These are phyloP conservation scores for Odonthalia washingtoniensis DNA, from an alignment of 31 red algal genomes.

Conservation along the genomic window DNA sequence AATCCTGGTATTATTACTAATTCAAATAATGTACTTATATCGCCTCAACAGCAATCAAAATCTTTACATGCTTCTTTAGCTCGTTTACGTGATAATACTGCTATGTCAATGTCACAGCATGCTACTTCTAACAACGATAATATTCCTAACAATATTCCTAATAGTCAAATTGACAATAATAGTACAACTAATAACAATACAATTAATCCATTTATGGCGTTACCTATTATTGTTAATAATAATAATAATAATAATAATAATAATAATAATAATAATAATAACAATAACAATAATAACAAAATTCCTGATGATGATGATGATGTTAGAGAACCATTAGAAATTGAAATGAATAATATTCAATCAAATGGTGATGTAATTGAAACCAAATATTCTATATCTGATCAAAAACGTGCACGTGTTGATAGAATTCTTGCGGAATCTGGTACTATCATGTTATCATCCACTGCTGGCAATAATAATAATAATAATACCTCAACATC, in stretches of 20 bases:
- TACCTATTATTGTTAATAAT: not conserved
- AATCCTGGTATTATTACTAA: not conserved
- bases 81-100: not conserved
- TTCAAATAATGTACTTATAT: no score
- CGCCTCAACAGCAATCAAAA: not conserved
- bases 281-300: no score
- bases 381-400: constrained; percentile 2
- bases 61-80: not conserved
- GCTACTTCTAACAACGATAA: not conserved
- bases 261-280: not conserved
- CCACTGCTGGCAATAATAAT: not conserved
- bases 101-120: not conserved
- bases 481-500: not conserved
- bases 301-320: no score
- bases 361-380: not conserved
- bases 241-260: not conserved
- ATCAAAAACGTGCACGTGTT: constrained; percentile 9
- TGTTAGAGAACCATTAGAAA: not conserved
- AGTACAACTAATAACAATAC: not conserved
- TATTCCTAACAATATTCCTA: no score
- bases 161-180: not conserved
- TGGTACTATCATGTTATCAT: not conserved
- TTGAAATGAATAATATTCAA: not conserved
- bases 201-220: not conserved
- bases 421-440: constrained; percentile 14